Base-by-base conservation (phyloP, 1,284 basidiomycete species). In the Meira miltonrushii region DNA sequence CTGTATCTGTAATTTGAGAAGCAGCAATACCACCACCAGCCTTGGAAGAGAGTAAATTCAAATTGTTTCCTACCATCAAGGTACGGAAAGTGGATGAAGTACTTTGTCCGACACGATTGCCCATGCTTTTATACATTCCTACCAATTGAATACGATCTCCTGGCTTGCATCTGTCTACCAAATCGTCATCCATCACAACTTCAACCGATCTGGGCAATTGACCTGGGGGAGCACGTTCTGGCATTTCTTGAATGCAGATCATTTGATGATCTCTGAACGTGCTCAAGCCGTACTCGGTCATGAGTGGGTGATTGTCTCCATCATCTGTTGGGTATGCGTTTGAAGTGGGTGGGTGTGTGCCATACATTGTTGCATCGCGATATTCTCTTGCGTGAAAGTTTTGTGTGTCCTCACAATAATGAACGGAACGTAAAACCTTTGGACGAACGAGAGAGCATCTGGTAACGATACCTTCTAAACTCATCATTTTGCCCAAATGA, bases 221-320 rank as follows among this genome's bases (percentile, higher is more conserved):
- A 28, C 95, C 95, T 19, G 95, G 88, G 17, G 95, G 95, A 8
- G 95, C 93, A 13, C 94, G 86, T 80, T 99, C 95, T 0, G 95
- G 95, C 94, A 98, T 98, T 78, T 99, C 95, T 80, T 99, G 95
- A 64, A 99, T 96, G 75, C 88, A 92, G 75, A 98, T 91, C 67
- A 91, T 87, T 80, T 99, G 95, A 80, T 97, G 90, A 80, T 99
- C 95, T 59, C 90, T 85, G 83, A 95, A 99, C 5, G 88, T 86
- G 74, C 89, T 92, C 64, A 88, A 83, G 11, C 95, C 95, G 76
- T 87, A 98, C 81, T 99, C 95, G 74, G 89, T 96, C 74, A 92
- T 85, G 50, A 99, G 82, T 6, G 86, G 82, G 74, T 88, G 86
- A 1, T 91, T 92, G 58, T 92, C 88, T 50, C 92, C 91, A 77